Conservation (phyloP, 371 early-diverging fungal genomes). For the Zopfochytrium polystomum region DNA sequence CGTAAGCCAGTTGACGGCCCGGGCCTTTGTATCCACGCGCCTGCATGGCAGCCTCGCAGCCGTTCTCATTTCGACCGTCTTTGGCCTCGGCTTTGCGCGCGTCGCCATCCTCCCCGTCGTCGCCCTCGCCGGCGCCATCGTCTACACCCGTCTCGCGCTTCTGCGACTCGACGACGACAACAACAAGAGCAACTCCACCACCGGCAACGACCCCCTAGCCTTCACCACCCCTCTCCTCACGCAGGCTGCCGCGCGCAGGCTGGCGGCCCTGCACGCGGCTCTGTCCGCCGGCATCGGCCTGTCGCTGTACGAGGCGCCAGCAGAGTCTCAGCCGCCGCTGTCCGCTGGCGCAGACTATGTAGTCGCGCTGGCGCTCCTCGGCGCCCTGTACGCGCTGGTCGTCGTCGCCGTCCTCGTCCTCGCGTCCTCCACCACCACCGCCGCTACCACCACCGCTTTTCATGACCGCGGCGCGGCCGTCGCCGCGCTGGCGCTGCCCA, state of each 20-base stretch:
- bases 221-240: too few species aligned
- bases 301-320: background rate
- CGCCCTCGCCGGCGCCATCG: background rate
- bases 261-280: background rate
- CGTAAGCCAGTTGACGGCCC: too few species aligned
- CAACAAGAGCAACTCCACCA: too few species aligned
- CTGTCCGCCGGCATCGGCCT: background rate
- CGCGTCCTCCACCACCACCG: background rate
- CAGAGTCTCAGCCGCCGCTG: background rate
- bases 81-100: background rate
- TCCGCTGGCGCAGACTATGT: background rate
- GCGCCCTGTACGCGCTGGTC: background rate
- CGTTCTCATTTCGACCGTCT: background rate
- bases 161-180: background rate
- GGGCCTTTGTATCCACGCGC: too few species aligned
- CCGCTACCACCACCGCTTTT: too few species aligned
- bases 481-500: background rate
- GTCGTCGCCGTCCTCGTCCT: background rate
- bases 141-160: background rate
- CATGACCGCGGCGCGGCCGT: too few species aligned
- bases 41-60: conserved; percentile 1
- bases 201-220: too few species aligned
- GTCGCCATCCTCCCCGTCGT: background rate
- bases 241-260: background rate
- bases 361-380: background rate